Evolutionary conservation across 169 alveolate species (phyloP).

Genomic region (Plasmodium inui): DNA sequence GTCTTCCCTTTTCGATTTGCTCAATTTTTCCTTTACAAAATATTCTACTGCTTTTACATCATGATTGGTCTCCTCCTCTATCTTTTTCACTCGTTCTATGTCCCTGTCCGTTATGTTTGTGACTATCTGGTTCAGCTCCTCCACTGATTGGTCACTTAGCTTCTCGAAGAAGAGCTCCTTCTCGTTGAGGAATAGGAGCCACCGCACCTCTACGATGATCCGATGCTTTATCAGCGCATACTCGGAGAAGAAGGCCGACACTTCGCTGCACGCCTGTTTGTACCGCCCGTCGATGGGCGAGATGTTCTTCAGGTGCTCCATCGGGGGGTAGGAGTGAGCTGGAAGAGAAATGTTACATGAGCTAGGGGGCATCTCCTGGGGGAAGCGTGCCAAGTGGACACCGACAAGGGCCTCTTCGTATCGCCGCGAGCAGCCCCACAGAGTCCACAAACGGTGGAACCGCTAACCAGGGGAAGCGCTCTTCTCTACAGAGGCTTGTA

Average conservation of each 20-base stretch:
- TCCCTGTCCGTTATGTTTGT: conserved; percentile 81
- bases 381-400: neutral
- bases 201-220: conserved; percentile 91
- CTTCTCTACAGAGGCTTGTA: neutral
- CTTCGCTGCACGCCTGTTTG: conserved; percentile 76
- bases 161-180: conserved; percentile 80
- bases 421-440: neutral
- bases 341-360: neutral
- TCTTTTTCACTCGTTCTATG: conserved; percentile 85
- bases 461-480: neutral
- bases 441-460: neutral
- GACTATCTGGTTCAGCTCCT: conserved; percentile 28
- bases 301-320: conserved; percentile 68
- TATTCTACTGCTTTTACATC: conserved; percentile 96
- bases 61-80: conserved; percentile 92
- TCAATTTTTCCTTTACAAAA: conserved; percentile 86
- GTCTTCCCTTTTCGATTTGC: conserved; percentile 45
- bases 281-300: conserved; percentile 95
- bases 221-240: conserved; percentile 91
- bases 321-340: neutral
- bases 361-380: neutral
- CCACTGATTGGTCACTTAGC: conserved; percentile 55
- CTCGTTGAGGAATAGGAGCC: conserved; percentile 90
- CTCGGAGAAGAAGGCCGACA: conserved; percentile 89
- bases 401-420: neutral